Conservation (phyloP, 2,329 filamentous ascomycete species). For the Tolypocladium endophyticum region DNA sequence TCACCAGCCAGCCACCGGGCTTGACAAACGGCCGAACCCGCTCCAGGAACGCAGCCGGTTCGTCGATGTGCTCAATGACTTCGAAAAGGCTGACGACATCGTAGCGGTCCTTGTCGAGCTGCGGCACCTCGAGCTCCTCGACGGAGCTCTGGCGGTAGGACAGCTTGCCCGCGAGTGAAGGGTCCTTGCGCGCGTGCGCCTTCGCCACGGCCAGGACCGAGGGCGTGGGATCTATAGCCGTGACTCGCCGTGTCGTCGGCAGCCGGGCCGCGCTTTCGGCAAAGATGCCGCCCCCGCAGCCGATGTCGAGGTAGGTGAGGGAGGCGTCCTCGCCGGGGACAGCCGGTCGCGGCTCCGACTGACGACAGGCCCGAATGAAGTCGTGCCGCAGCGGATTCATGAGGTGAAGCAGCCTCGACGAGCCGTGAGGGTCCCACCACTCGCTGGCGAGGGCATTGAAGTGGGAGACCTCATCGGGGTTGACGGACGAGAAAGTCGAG, state of each 20-base stretch:
- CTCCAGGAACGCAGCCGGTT: conserved; percentile 63
- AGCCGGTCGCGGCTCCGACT: conserved; percentile 33
- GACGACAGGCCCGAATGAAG: conserved; percentile 69
- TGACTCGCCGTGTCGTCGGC: conserved; percentile 50
- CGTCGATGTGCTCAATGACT: conserved; percentile 84
- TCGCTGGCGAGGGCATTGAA: conserved; percentile 87
- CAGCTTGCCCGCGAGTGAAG: conserved; percentile 51
- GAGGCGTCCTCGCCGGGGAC: conserved; percentile 13
- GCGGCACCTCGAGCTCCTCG: conserved; percentile 50
- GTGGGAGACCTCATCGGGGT: conserved; percentile 80
- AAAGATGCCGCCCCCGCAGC: conserved; percentile 94
- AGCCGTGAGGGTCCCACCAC: conserved; percentile 96
- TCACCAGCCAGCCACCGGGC: conserved; percentile 85
- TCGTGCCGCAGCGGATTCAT: conserved; percentile 97
- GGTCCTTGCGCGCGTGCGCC: conserved; percentile 66
- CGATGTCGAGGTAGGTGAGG: conserved; percentile 76
- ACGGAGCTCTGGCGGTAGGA: conserved; percentile 67
- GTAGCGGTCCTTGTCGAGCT: conserved; percentile 36
- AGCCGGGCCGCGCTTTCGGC: conserved; percentile 75
- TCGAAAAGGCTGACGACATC: conserved; percentile 87
- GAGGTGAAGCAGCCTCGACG: conserved; percentile 83
- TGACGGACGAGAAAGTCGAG: conserved; percentile 57
- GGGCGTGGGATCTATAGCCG: conserved; percentile 68
- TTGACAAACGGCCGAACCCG: conserved; percentile 64
- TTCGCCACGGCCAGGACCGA: conserved; percentile 66